These are phyloP conservation scores for Aspergillus saccharolyticus DNA, from an alignment of 495 filamentous ascomycete species.

Conservation along the genomic window DNA sequence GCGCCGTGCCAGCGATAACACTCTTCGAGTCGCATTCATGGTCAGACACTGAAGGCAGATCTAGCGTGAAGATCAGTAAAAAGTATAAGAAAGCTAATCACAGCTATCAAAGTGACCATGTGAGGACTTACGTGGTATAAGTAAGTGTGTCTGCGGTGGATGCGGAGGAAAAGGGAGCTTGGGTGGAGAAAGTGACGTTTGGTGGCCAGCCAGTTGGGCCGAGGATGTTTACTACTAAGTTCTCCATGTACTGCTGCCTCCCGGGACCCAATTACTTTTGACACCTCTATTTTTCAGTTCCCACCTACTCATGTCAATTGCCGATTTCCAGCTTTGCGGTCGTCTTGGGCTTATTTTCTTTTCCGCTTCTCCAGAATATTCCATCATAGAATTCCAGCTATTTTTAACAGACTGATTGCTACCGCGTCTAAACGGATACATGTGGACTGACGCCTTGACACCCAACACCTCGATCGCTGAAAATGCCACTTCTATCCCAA, in stretches of 20 bases:
- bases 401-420: too few relatives aligned
- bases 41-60: conserved; percentile 9
- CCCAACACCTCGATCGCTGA: neutral
- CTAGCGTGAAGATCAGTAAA: conserved; percentile 5
- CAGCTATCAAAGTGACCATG: neutral
- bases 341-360: neutral
- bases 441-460: neutral
- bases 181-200: conserved; percentile 28
- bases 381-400: neutral
- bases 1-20: conserved; percentile 23
- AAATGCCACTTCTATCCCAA: neutral
- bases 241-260: conserved; percentile 14
- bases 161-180: conserved; percentile 16
- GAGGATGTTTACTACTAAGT: conserved; percentile 18
- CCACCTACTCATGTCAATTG: neutral
- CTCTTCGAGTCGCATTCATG: conserved; percentile 23
- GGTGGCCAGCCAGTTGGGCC: conserved; percentile 11
- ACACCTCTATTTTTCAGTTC: neutral
- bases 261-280: neutral
- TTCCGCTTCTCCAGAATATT: neutral
- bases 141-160: neutral
- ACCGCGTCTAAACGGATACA: too few relatives aligned
- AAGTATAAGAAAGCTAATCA: neutral
- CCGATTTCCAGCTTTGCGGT: neutral
- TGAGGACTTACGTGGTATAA: neutral